These are phyloP conservation scores for Nosema muscidifuracis DNA, from an alignment of 371 early-diverging fungal species.

Conservation along the genomic window DNA sequence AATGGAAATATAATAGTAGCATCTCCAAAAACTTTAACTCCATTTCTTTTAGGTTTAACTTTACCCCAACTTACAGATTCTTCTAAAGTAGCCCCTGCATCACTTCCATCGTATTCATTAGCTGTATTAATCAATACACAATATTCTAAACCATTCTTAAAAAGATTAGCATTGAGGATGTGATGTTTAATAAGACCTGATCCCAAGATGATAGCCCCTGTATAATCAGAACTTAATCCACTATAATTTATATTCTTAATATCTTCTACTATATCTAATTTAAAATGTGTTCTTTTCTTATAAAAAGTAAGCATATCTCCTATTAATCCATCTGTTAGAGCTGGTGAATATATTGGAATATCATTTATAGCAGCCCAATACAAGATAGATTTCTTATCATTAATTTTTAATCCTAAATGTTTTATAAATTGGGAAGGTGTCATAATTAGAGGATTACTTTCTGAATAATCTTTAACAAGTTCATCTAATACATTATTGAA, in stretches of 20 bases:
- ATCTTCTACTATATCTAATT: constrained; percentile 87
- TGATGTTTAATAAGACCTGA: constrained; percentile 97
- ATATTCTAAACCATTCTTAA: constrained; percentile 93
- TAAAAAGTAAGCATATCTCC: constrained; percentile 88
- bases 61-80: constrained; percentile 99
- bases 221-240: constrained; percentile 82
- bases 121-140: constrained; percentile 95
- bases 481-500: constrained; percentile 81
- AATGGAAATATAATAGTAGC: constrained; percentile 78
- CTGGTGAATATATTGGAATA: constrained; percentile 95
- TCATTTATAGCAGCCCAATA: constrained; percentile 84
- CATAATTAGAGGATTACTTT: constrained; percentile 66
- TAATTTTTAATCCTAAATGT: constrained; percentile 84
- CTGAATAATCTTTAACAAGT: constrained; percentile 60
- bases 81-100: constrained; percentile 94
- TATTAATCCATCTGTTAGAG: constrained; percentile 91
- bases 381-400: constrained; percentile 81
- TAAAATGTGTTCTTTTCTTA: constrained; percentile 74
- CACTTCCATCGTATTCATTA: constrained; percentile 96
- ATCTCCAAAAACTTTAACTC: constrained; percentile 87
- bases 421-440: constrained; percentile 84
- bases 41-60: constrained; percentile 73
- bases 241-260: constrained; percentile 83
- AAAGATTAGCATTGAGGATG: constrained; percentile 94
- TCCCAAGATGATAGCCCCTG: constrained; percentile 93